Base-by-base conservation (phyloP, 2,329 filamentous ascomycete genomes). In the Aspergillus felis region DNA sequence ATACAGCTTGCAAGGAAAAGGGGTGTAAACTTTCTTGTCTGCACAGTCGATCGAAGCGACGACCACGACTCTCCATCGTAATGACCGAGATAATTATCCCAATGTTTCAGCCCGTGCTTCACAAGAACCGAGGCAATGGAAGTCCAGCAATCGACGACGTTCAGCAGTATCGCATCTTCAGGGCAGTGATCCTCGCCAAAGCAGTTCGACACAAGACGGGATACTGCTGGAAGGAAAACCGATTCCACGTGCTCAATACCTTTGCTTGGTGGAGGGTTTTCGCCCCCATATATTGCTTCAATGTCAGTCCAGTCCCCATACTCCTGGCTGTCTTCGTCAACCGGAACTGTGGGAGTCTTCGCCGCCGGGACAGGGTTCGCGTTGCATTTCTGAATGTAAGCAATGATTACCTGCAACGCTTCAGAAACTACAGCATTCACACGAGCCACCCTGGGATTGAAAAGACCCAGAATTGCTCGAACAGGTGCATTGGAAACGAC, bases 271-370 rank as follows among this genome's bases (percentile, higher is more conserved):
- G 64, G 56, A 28, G 64, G 56, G 28, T 51, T 49, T 41, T 72
- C 66, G 27, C 73, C 70, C 7, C 71, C 63, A 46, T 76, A 72
- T 3, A 71, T 66, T 42, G 81, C 79, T 56, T 83, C 79, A 51
- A 86, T 74, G 22, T 78, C 83, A 24, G 79, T 74, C 74, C 81
- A 84, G 58, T 85, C 83, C 29, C 84, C 84, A 64, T 85, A 87
- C 50, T 87, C 84, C 66, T 87, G 85, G 61, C 84, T 87, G 54
- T 87, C 85, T 53, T 87, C 84, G 55, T 78, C 82, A 4, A 63
- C 64, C 27, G 76, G 66, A 14, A 57, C 54, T n/a, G 68, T 53
- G n/a, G 60, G 32, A 22, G 51, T 55, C 52, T 72, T 61, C 22
- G 63, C 42, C 50, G 48, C 53, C 62, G 59, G 61, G 55, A 64